Evolutionary conservation across 106 monocot genomes (phyloP).

Genomic region (Acorus calamus): DNA sequence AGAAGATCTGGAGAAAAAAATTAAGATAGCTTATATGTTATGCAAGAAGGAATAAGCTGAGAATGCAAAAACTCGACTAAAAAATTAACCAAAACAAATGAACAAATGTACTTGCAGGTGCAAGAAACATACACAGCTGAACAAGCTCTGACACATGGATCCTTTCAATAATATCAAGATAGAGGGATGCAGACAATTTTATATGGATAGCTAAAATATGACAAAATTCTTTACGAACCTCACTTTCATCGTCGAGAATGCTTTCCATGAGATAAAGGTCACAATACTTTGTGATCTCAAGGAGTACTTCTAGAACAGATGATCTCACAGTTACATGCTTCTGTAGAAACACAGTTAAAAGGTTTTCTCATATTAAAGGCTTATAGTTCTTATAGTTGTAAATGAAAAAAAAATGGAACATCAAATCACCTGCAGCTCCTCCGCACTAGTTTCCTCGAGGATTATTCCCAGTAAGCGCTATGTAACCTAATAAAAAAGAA

Average conservation of each 20-base stretch:
- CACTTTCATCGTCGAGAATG: slow-evolving; percentile 61
- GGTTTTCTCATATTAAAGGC: neutral
- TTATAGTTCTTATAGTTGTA: too few species aligned
- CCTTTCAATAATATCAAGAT: too few species aligned
- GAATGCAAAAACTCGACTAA: too few species aligned
- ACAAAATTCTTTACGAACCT: slow-evolving; percentile 15
- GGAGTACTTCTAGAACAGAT: slow-evolving; percentile 43
- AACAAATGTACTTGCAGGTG: too few species aligned
- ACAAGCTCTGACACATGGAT: too few species aligned
- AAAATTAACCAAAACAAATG: too few species aligned
- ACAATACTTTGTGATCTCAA: slow-evolving; percentile 52
- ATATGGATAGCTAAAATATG: too few species aligned
- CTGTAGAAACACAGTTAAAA: slow-evolving; percentile 17
- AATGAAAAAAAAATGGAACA: slow-evolving; percentile 4
- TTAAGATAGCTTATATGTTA: too few species aligned
- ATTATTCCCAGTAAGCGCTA: slow-evolving; percentile 49
- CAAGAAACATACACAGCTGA: too few species aligned
- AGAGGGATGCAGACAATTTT: too few species aligned
- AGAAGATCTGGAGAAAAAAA: too few species aligned
- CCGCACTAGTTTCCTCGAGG: slow-evolving; percentile 49
- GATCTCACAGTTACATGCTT: slow-evolving; percentile 50
- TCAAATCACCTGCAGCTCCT: slow-evolving; percentile 51
- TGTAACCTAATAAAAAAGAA: slow-evolving; percentile 28
- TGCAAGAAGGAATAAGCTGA: too few species aligned
- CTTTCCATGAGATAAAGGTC: slow-evolving; percentile 72